Base-by-base conservation (phyloP, 495 filamentous ascomycete genomes). In the Aspergillus diversus region DNA sequence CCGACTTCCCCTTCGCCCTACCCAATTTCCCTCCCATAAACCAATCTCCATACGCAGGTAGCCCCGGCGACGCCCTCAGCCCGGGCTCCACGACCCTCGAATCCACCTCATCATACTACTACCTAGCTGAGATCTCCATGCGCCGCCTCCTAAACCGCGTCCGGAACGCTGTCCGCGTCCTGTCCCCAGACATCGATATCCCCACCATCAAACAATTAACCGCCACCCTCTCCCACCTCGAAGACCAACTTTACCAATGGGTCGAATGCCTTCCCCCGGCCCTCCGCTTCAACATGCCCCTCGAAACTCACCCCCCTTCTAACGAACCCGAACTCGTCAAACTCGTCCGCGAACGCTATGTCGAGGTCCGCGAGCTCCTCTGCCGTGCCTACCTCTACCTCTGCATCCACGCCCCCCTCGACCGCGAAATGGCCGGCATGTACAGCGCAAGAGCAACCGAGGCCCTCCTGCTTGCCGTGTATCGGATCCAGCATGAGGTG, bases 341-440 rank as follows among this genome's bases (percentile, higher is more conserved):
- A 55, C 70, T 73, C 57, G 68, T 69, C 31, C 72, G 74, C 35
- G 73, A 77, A 39, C 68, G 75, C 53, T 77, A 75, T 46, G 71
- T 77, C 31, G 75, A 77, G 60, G 75, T 75, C 46, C 75, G 73
- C 43, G 72, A 75, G 42, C 64, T 77, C n/a, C 69, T 77, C 15
- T 77, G 75, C 33, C 69, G 75, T 4, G 74, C 74, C 13, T 73
- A 76, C 57, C 67, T 77, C 27, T 76, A 77, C 55, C 71, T 77
- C 33, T 73, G 71, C 33, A 67, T 73, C 21, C 71, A 73, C 55
- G 61, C 63, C 31, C 60, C 60, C 13, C 60, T 73, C 0, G 63
- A 69, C 16, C 59, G 56, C 27, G 66, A 66, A 9, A 66, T 68
- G 32, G 66, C 66, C 15, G 61, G 51, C 1, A 16, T 58, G 50